Base-by-base conservation (phyloP, 2,329 filamentous ascomycete species). In the Monilinia polystroma region DNA sequence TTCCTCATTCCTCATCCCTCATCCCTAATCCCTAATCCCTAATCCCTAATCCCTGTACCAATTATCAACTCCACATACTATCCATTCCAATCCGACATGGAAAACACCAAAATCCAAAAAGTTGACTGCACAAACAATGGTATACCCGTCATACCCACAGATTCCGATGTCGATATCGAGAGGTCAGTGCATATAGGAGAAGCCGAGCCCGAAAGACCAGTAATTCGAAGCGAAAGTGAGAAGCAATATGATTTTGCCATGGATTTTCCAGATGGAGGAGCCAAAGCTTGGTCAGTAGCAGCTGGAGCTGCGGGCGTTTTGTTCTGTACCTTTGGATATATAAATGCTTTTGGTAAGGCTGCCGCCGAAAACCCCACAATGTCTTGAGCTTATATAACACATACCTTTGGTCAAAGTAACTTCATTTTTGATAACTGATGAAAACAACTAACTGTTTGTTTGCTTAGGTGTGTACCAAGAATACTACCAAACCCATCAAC, bases 211-310 rank as follows among this genome's bases (percentile, higher is more conserved):
- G 52, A n/a, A 49, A 35, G 1, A 18, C 23, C 20, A 38, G n/a
- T 14, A n/a, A 3, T 10, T 32, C 51, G 41, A 41, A 38, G 20
- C n/a, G n/a, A 47, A 52, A 18, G 6, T 16, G 55, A 66, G 32
- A 60, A 51, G 32, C 43, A 45, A 35, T 53, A 52, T 43, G 55
- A 23, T 12, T 51, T 59, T 14, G 32, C 45, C 16, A 60, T 66
- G 63, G 47, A 58, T 23, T 66, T 66, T 43, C 85, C 85, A 1
- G 85, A 87, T 68, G 85, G 85, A 32, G 85, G 85, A 4, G 10
- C 12, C 8, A 53, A 11, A 53, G 85, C 86, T 7, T 87, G 85
- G 85, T 77, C 83, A 7, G 81, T 81, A 1, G 84, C 87, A 71
- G 70, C 80, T 4, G 81, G 81, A 26, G 77, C 74, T 0, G 80